A percentile compares a stretch with the other conserved stretches of the same genome.
These are phyloP conservation scores for Allium cepa DNA, from an alignment of 106 monocot genomes.

Conservation along the genomic window DNA sequence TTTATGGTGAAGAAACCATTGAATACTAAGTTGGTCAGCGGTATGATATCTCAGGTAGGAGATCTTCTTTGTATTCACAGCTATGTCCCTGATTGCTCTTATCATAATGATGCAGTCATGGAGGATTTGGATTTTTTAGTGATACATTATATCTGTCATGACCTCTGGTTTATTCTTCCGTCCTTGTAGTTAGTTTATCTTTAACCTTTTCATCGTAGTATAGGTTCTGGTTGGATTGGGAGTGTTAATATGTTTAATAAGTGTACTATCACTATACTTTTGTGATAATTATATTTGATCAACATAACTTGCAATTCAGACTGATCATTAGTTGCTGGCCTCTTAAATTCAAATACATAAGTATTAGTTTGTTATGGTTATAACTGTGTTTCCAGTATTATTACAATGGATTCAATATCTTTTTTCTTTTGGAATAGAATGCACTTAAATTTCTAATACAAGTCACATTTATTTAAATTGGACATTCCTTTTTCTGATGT, in stretches of 20 bases:
- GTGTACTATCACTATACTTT: no score
- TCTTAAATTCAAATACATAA: neutral
- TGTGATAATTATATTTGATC: no score
- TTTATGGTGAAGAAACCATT: neutral
- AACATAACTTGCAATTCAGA: no score
- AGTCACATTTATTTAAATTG: neutral
- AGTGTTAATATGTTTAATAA: no score
- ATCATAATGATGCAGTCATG: neutral
- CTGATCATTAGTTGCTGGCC: neutral
- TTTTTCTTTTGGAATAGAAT: no score
- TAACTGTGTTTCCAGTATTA: conserved; percentile 2
- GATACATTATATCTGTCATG: no score
- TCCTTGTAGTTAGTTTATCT: no score
- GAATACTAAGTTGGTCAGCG: neutral
- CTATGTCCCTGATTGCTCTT: neutral
- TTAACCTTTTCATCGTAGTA: no score
- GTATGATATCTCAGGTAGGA: neutral
- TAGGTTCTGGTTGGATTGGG: no score
- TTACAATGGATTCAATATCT: neutral
- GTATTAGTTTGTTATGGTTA: neutral
- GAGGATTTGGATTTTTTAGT: no score
- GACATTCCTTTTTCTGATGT: conserved; percentile 1
- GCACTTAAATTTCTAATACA: neutral
- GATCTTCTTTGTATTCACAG: neutral
- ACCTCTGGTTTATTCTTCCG: no score